phyloP scores from a whole-genome alignment of 352 stramenopile genomes.

The Globisporangium carolinianum region DNA sequence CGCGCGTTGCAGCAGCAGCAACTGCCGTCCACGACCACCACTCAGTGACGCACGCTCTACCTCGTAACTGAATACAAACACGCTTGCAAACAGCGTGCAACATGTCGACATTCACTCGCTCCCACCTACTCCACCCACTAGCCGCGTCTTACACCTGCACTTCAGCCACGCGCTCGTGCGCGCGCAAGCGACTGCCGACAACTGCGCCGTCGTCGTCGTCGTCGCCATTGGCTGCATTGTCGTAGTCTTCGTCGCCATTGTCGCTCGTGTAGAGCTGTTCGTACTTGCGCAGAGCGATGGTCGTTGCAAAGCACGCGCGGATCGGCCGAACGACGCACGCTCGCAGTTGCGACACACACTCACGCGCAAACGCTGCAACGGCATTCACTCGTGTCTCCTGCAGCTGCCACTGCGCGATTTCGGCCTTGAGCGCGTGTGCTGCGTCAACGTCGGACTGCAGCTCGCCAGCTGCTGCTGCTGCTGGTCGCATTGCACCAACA shows the following conservation, averaged over 20 bases:
- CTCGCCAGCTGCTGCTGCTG: constrained; percentile 21
- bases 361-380: constrained; percentile 1
- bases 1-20: background rate
- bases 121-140: background rate
- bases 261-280: constrained; percentile 14
- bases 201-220: background rate
- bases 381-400: constrained; percentile 8
- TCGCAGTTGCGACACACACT: background rate
- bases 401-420: constrained; percentile 38
- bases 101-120: background rate
- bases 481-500: background rate
- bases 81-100: background rate
- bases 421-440: constrained; percentile 31
- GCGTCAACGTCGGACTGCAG: constrained; percentile 14
- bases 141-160: background rate
- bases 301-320: constrained; percentile 7
- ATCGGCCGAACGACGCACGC: constrained; percentile 11
- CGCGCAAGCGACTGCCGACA: background rate
- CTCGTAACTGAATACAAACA: too few relatives aligned
- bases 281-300: constrained; percentile 12
- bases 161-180: background rate
- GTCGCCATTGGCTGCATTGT: background rate
- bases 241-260: constrained; percentile 10
- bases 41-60: too few relatives aligned
- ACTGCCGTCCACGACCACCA: background rate